Evolutionary conservation across 768 basidiomycete genomes (phyloP).

Genomic region (Rhodotorula babjevae): DNA sequence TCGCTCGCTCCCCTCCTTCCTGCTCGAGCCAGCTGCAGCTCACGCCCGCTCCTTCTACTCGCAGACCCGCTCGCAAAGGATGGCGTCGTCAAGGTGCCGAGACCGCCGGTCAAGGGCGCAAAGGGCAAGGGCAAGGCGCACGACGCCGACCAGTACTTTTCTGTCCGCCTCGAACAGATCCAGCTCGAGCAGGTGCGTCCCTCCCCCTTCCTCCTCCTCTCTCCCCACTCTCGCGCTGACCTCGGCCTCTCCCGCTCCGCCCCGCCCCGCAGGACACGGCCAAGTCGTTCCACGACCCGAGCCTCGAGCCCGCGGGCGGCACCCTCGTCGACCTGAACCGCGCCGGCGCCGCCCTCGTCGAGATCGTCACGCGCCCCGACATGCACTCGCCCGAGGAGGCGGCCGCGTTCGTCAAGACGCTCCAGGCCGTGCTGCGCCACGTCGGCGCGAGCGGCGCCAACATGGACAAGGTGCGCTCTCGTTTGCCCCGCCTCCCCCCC

Average conservation of each 20-base stretch:
- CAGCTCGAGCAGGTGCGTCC: constrained; percentile 85
- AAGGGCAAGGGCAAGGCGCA: constrained; percentile 44
- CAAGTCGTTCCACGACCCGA: constrained; percentile 60
- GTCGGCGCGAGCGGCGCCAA: constrained; percentile 88
- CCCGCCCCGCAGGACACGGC: constrained; percentile 68
- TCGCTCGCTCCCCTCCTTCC: too few relatives aligned
- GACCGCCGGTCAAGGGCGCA: constrained; percentile 39
- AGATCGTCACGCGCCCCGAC: constrained; percentile 92
- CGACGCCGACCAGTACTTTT: not conserved
- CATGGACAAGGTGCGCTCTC: constrained; percentile 75
- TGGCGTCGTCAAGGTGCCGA: constrained; percentile 56
- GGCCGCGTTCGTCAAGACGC: constrained; percentile 71
- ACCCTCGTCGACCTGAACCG: constrained; percentile 79
- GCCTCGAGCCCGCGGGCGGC: constrained; percentile 46
- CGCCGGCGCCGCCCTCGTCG: constrained; percentile 83
- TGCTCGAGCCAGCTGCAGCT: too few relatives aligned
- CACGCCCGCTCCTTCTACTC: too few relatives aligned
- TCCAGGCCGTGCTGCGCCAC: constrained; percentile 74
- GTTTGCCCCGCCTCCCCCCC: too few relatives aligned
- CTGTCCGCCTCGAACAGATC: constrained; percentile 83
- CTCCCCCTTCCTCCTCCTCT: not conserved
- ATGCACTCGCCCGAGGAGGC: constrained; percentile 82
- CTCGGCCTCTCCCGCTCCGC: constrained; percentile 1
- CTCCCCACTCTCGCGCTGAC: not conserved
- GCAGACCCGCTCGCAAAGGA: constrained; percentile 72